Evolutionary conservation across 306 rosid species (phyloP).

Genomic region (Prunus davidiana): DNA sequence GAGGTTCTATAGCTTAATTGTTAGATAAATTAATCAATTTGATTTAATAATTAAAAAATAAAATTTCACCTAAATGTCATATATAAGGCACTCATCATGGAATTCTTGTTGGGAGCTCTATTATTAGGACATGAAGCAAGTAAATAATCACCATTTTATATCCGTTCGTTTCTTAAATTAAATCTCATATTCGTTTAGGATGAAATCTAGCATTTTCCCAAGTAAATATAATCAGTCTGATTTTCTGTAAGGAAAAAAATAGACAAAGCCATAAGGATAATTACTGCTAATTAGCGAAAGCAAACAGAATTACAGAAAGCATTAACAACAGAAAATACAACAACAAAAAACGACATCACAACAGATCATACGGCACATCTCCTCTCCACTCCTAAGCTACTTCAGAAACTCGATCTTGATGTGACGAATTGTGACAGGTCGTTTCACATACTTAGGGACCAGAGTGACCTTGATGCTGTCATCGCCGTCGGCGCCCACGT

Average conservation of each 20-base stretch:
- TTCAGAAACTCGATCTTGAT: constrained; percentile 37
- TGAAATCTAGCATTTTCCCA: too few relatives aligned
- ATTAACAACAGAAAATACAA: not conserved
- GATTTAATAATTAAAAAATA: too few relatives aligned
- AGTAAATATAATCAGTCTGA: too few relatives aligned
- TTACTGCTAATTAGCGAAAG: not conserved
- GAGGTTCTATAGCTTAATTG: rapidly evolving
- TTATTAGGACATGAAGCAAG: too few relatives aligned
- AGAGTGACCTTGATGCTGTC: constrained; percentile 9
- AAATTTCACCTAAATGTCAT: too few relatives aligned
- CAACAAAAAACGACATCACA: not conserved
- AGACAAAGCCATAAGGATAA: not conserved
- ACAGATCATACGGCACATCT: not conserved
- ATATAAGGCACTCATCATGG: too few relatives aligned
- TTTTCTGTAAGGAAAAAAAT: too few relatives aligned
- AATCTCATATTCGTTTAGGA: too few relatives aligned
- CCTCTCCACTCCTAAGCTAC: not conserved
- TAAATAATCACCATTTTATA: too few relatives aligned
- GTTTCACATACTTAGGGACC: constrained; percentile 2
- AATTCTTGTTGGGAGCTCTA: too few relatives aligned
- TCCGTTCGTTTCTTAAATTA: too few relatives aligned
- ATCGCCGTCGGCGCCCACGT: constrained; percentile 10
- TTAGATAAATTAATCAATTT: too few relatives aligned
- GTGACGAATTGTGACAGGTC: constrained; percentile 3
- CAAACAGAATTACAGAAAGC: not conserved